These are phyloP conservation scores for Pezicula carpinea DNA, from an alignment of 2,329 filamentous ascomycete genomes.

Conservation along the genomic window DNA sequence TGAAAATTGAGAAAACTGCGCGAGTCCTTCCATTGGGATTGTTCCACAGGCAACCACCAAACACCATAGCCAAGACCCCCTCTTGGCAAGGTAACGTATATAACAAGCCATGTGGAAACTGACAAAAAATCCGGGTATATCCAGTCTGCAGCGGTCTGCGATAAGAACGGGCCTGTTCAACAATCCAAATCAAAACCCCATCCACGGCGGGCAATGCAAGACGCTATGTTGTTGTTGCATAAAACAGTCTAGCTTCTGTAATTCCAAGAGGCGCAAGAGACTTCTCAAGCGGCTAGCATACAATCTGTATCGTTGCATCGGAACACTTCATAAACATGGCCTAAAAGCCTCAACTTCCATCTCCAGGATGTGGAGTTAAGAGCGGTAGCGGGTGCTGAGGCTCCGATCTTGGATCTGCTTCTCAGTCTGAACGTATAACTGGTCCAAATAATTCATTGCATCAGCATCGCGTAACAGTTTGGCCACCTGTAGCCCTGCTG, in stretches of 20 bases:
- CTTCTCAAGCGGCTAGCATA: neutral
- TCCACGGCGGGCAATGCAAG: neutral
- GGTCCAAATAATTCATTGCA: conserved; percentile 78
- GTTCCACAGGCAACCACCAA: too few relatives aligned
- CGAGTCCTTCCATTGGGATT: too few relatives aligned
- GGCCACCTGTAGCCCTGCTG: conserved; percentile 80
- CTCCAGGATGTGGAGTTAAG: conserved; percentile 5
- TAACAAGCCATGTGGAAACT: too few relatives aligned
- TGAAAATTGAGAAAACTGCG: too few relatives aligned
- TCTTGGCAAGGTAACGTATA: too few relatives aligned
- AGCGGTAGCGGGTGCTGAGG: conserved; percentile 26
- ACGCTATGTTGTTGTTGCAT: neutral
- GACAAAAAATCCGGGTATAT: neutral
- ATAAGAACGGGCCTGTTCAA: neutral
- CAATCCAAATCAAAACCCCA: neutral
- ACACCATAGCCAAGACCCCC: too few relatives aligned
- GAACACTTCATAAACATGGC: neutral
- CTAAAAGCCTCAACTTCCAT: neutral
- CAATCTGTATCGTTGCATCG: neutral
- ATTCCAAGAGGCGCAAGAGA: neutral
- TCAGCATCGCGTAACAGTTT: conserved; percentile 81
- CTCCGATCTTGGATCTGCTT: conserved; percentile 68
- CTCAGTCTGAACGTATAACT: conserved; percentile 78
- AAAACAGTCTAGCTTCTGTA: neutral
- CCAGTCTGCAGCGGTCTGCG: too few relatives aligned